Conservation (phyloP, 75 land plant species). For the Chamaecyparis obtusa region DNA sequence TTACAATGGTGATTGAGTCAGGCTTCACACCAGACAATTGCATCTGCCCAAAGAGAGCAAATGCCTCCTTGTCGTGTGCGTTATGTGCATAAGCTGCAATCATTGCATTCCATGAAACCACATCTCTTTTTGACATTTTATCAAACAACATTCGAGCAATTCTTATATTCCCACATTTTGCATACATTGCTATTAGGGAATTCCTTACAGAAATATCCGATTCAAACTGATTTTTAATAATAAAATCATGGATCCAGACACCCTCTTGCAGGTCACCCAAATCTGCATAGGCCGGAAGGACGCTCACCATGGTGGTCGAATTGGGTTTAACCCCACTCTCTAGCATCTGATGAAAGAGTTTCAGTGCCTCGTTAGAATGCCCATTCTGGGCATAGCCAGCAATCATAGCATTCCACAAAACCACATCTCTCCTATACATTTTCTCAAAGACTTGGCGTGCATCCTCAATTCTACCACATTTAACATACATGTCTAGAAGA, state of each 20-base stretch:
- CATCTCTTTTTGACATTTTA: conserved; percentile 9
- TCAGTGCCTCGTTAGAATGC: conserved; percentile 8
- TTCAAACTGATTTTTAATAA: conserved; percentile 7
- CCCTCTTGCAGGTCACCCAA: conserved; percentile 18
- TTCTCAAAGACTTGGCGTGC: conserved; percentile 25
- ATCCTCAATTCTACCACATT: conserved; percentile 16
- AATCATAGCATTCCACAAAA: conserved; percentile 28
- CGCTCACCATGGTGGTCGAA: conserved; percentile 17
- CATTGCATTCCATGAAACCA: conserved; percentile 26
- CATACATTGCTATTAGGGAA: conserved; percentile 29
- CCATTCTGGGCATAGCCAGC: conserved; percentile 25
- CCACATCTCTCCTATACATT: conserved; percentile 8
- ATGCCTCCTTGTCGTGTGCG: conserved; percentile 17
- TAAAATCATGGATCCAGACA: conserved; percentile 10
- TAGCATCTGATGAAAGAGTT: conserved; percentile 10
- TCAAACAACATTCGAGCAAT: conserved; percentile 16
- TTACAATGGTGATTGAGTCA: conserved; percentile 23
- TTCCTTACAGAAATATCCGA: conserved; percentile 17
- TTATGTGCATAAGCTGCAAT: conserved; percentile 20
- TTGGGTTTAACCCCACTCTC: conserved; percentile 5
- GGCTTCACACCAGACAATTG: conserved; percentile 6
- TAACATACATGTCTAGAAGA: conserved; percentile 19
- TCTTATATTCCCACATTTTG: conserved; percentile 25
- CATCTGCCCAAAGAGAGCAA: conserved; percentile 18
- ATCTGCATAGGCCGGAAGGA: conserved; percentile 14